Conservation (phyloP, 73 alveolate genomes). For the Tetrahymena thermophila region DNA sequence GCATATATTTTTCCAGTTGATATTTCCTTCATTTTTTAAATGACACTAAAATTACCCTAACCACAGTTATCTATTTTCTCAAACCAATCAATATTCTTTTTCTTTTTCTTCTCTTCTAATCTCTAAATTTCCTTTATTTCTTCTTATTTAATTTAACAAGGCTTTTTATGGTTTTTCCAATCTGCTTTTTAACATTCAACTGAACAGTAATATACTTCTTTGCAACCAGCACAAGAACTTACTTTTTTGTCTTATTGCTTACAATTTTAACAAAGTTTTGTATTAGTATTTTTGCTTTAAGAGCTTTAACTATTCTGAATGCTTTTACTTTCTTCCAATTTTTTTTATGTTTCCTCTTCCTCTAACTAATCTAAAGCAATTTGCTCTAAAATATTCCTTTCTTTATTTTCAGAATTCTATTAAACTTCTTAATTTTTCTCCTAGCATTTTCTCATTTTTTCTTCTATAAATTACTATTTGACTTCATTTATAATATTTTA, state of each 20-base stretch:
- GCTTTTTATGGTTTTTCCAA: slow-evolving; percentile 44
- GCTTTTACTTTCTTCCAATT: neutral
- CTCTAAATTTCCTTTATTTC: slow-evolving; percentile 1
- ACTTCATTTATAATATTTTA: neutral
- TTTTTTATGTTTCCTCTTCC: neutral
- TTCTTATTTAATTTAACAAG: slow-evolving; percentile 19
- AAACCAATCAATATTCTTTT: slow-evolving; percentile 16
- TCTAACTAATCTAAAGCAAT: neutral
- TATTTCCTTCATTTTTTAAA: slow-evolving; percentile 33
- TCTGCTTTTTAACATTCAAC: slow-evolving; percentile 34
- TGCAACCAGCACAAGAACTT: slow-evolving; percentile 34
- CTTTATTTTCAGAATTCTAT: neutral
- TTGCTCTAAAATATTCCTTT: neutral
- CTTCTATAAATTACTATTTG: neutral
- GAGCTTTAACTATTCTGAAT: neutral
- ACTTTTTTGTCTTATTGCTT: neutral
- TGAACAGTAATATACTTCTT: slow-evolving; percentile 39
- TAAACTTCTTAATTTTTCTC: neutral
- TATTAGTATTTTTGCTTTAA: neutral
- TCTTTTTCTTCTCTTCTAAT: slow-evolving; percentile 25
- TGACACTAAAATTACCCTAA: slow-evolving; percentile 48
- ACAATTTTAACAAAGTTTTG: neutral
- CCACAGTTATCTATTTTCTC: slow-evolving; percentile 43
- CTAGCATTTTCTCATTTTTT: neutral
- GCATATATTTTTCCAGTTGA: slow-evolving; percentile 44